These are phyloP conservation scores for Cladosporium halotolerans DNA, from an alignment of 2,329 filamentous ascomycete genomes.

Conservation along the genomic window DNA sequence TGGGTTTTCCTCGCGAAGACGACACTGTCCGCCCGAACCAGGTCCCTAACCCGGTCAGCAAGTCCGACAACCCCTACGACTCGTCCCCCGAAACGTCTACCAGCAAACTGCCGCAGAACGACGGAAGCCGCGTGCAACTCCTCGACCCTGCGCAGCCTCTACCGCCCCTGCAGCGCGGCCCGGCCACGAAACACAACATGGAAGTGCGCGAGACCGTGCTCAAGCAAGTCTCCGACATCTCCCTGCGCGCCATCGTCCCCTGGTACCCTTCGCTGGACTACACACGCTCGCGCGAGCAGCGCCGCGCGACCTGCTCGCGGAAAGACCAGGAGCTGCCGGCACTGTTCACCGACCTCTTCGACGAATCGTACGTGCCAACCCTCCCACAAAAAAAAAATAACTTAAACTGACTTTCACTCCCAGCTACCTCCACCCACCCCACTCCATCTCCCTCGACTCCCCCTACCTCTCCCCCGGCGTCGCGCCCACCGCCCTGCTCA, in stretches of 20 bases:
- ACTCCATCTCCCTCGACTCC: constrained; percentile 45
- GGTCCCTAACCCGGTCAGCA: background rate
- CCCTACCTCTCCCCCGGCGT: constrained; percentile 55
- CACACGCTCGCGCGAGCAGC: constrained; percentile 53
- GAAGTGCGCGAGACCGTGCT: constrained; percentile 5
- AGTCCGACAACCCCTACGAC: background rate
- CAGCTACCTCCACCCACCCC: constrained; percentile 35
- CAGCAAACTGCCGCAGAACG: background rate
- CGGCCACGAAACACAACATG: constrained; percentile 2
- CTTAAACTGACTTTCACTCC: background rate
- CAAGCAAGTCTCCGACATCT: constrained; percentile 28
- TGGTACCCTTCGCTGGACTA: constrained; percentile 61
- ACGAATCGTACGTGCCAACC: constrained; percentile 33
- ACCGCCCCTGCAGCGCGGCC: constrained; percentile 3
- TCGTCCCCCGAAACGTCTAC: background rate
- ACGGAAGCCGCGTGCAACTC: background rate
- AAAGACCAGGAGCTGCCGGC: constrained; percentile 47
- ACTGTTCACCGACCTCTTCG: constrained; percentile 47
- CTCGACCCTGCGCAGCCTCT: background rate
- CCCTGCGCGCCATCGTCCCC: constrained; percentile 51
- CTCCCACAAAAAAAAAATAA: background rate
- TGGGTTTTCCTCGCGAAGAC: constrained; percentile 24
- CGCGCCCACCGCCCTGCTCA: constrained; percentile 49
- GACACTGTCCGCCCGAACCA: background rate
- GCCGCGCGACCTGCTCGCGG: constrained; percentile 49